These are phyloP conservation scores for Salvia miltiorrhiza DNA, from an alignment of 257 asterid species.

Conservation along the genomic window DNA sequence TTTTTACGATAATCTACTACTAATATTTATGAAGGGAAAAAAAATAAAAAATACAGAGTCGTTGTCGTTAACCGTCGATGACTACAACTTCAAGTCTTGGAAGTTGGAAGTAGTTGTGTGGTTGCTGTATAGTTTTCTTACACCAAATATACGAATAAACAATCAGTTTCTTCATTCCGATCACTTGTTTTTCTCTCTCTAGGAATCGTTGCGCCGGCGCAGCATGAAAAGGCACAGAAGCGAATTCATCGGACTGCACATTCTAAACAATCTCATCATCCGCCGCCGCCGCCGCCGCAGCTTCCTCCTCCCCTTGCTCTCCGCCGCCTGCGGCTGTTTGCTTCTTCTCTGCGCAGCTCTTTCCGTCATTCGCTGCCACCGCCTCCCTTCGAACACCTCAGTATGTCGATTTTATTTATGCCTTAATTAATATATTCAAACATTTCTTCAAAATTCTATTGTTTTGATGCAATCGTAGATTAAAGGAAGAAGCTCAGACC, in stretches of 20 bases:
- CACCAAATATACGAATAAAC: not conserved
- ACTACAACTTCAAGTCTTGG: not conserved
- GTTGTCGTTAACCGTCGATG: not conserved
- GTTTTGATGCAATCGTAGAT: slow-evolving; percentile 28
- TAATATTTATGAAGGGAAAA: not conserved
- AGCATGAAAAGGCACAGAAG: slow-evolving; percentile 33
- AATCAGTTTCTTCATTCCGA: not conserved
- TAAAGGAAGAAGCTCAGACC: slow-evolving; percentile 37
- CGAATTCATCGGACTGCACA: slow-evolving; percentile 26
- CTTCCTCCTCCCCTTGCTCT: slow-evolving; percentile 34
- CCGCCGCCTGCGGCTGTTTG: slow-evolving; percentile 37
- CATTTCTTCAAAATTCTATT: too few species aligned
- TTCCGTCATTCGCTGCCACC: slow-evolving; percentile 25
- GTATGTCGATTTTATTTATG: slow-evolving; percentile 1
- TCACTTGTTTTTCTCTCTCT: not conserved
- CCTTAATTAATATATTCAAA: too few species aligned
- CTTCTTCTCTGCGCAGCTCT: slow-evolving; percentile 38
- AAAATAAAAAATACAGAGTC: not conserved
- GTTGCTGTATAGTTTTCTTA: slow-evolving; percentile 8
- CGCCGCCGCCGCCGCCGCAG: slow-evolving; percentile 37
- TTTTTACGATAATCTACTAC: too few species aligned
- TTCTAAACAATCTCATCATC: slow-evolving; percentile 30
- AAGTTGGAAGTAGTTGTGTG: slow-evolving; percentile 19
- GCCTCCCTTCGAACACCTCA: slow-evolving; percentile 10
- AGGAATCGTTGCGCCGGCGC: not conserved